phyloP scores from a whole-genome alignment of 768 basidiomycete species.

The Russula sp. region DNA sequence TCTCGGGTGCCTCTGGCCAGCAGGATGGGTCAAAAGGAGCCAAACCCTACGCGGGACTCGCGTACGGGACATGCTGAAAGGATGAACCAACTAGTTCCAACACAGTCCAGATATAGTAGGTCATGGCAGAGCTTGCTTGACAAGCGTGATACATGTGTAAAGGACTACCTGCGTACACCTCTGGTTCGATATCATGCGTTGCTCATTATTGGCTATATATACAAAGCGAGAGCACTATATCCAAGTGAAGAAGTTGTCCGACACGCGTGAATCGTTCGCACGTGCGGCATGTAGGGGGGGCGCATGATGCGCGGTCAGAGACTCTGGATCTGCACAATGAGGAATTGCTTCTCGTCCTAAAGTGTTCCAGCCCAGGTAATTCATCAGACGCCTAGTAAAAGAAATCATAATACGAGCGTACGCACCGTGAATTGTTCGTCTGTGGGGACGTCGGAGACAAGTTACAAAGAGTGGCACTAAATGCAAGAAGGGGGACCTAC shows the following conservation, averaged over 20 bases:
- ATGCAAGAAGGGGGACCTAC: slow-evolving; percentile 36
- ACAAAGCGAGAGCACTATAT: slow-evolving; percentile 4
- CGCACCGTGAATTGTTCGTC: slow-evolving; percentile 92
- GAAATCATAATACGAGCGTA: neutral
- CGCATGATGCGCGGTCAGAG: slow-evolving; percentile 38
- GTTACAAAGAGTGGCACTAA: neutral
- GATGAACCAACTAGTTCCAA: neutral
- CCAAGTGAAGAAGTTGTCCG: slow-evolving; percentile 2
- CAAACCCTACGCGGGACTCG: neutral
- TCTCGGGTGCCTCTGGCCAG: neutral
- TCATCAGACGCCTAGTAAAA: slow-evolving; percentile 11
- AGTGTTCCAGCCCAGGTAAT: neutral
- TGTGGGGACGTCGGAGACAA: slow-evolving; percentile 27
- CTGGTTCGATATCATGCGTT: slow-evolving; percentile 1
- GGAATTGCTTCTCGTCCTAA: slow-evolving; percentile 91
- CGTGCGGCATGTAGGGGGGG: neutral
- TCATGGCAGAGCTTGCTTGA: neutral
- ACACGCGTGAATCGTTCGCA: neutral
- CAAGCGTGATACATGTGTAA: slow-evolving; percentile 21
- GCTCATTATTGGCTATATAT: slow-evolving; percentile 18
- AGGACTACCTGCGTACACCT: slow-evolving; percentile 8
- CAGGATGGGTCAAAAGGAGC: neutral
- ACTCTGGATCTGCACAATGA: slow-evolving; percentile 85
- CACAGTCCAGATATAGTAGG: neutral
- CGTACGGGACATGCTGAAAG: neutral